These are phyloP conservation scores for Glycine latifolia DNA, from an alignment of 306 rosid genomes.

Conservation along the genomic window DNA sequence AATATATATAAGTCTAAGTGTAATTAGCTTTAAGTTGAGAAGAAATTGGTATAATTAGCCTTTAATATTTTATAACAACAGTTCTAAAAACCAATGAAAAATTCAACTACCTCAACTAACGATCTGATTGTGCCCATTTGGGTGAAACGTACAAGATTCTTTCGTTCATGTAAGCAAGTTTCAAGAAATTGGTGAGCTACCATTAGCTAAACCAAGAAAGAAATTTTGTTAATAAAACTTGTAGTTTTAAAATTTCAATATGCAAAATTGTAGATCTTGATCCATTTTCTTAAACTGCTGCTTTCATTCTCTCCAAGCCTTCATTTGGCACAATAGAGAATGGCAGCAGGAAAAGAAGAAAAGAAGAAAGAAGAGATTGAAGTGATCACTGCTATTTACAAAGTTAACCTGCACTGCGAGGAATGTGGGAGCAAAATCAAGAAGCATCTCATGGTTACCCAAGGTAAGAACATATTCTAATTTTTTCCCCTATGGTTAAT, in stretches of 20 bases:
- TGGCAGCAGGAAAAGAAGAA: constrained; percentile 51
- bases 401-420: constrained; percentile 70
- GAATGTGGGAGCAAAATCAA: constrained; percentile 80
- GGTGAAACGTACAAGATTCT: constrained; percentile 35
- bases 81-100: too few relatives aligned
- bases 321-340: constrained; percentile 35
- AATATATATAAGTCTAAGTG: too few relatives aligned
- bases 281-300: background rate
- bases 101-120: background rate
- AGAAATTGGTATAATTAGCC: too few relatives aligned
- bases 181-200: constrained; percentile 47
- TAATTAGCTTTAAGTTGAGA: too few relatives aligned
- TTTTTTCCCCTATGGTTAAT: background rate
- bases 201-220: constrained; percentile 44
- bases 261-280: background rate
- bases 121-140: background rate
- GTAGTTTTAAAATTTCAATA: constrained; percentile 7
- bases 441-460: constrained; percentile 67
- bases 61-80: too few relatives aligned
- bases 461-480: constrained; percentile 54
- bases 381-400: constrained; percentile 81
- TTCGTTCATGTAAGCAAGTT: constrained; percentile 19
- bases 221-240: constrained; percentile 38
- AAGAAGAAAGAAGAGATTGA: constrained; percentile 47
- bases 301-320: constrained; percentile 10